A percentile compares a stretch with the other conserved stretches of the same genome.
Evolutionary conservation across 805 yeast species (phyloP).

Genomic region (Saccharomyces paradoxus): DNA sequence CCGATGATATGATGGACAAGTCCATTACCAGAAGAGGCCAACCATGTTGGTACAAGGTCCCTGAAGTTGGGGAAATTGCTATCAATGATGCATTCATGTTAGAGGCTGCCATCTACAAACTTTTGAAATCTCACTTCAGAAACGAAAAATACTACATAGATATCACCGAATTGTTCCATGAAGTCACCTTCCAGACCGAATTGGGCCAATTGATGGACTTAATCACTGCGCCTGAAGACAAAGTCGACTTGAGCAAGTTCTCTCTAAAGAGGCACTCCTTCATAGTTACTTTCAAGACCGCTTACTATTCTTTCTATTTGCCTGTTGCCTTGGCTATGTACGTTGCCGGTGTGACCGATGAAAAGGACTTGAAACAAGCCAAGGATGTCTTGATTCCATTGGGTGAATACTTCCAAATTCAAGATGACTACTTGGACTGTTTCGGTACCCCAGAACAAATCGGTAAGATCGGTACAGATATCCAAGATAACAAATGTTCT

Average conservation of each 20-base stretch:
- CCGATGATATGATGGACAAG: conserved; percentile 97
- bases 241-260: conserved; percentile 80
- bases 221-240: conserved; percentile 95
- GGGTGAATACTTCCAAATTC: conserved; percentile 98
- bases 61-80: conserved; percentile 83
- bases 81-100: conserved; percentile 96
- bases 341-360: conserved; percentile 71
- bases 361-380: conserved; percentile 77
- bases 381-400: conserved; percentile 81
- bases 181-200: conserved; percentile 95
- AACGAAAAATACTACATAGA: conserved; percentile 78
- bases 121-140: conserved; percentile 84
- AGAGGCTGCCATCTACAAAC: conserved; percentile 85
- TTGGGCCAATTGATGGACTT: conserved; percentile 92
- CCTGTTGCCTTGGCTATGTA: conserved; percentile 97
- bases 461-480: conserved; percentile 98
- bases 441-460: conserved; percentile 95
- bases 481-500: conserved; percentile 95
- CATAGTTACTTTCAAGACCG: conserved; percentile 94
- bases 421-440: conserved; percentile 94
- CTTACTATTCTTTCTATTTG: conserved; percentile 91
- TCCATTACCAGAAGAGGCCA: conserved; percentile 97
- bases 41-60: conserved; percentile 90
- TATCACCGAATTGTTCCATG: conserved; percentile 88
- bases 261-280: conserved; percentile 85